Conservation (phyloP, 202 grass and related monocot species). For the Alloteropsis angusta region DNA sequence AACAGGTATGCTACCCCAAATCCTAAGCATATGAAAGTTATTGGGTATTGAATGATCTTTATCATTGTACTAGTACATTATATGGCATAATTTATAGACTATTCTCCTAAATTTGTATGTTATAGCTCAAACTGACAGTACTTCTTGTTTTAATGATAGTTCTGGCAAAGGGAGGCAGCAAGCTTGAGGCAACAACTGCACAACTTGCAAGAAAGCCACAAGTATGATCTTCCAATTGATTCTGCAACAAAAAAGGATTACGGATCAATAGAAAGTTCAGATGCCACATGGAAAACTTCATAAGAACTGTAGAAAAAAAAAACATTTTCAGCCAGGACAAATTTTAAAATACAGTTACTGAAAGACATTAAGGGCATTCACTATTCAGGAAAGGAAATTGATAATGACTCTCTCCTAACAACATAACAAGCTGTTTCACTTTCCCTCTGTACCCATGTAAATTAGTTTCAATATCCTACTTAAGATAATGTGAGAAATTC, state of each 20-base stretch:
- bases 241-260: slow-evolving; percentile 36
- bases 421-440: background rate
- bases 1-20: background rate
- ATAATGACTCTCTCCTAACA: background rate
- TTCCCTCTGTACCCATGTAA: background rate
- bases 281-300: background rate
- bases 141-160: slow-evolving; percentile 37
- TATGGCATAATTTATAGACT: background rate
- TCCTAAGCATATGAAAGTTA: background rate
- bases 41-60: background rate
- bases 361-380: background rate
- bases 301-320: background rate
- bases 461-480: background rate
- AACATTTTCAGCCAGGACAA: background rate
- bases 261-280: background rate
- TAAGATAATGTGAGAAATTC: background rate
- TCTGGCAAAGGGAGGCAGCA: slow-evolving; percentile 94
- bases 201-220: slow-evolving; percentile 95
- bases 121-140: slow-evolving; percentile 18
- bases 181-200: slow-evolving; percentile 98
- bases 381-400: background rate
- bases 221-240: slow-evolving; percentile 50
- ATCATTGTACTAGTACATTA: background rate
- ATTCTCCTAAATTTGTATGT: background rate
- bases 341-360: background rate